These are phyloP conservation scores for Kitagawia praeruptora DNA, from an alignment of 129 eudicot genomes.

Conservation along the genomic window DNA sequence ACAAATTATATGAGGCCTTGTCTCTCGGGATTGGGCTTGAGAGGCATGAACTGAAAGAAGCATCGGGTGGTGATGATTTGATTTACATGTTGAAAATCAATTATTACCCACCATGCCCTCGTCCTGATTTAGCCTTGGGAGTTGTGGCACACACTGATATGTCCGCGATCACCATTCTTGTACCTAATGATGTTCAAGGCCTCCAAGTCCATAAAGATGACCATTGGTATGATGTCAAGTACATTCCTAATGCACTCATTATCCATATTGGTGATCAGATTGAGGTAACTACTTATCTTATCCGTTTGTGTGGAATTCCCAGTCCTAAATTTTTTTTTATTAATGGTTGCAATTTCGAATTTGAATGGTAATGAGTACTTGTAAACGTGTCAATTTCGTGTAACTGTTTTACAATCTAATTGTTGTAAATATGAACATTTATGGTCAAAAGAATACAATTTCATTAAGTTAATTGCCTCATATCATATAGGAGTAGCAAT, in stretches of 20 bases:
- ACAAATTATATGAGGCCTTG: conserved; percentile 38
- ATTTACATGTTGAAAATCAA: conserved; percentile 58
- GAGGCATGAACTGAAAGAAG: conserved; percentile 37
- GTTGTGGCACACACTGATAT: conserved; percentile 72
- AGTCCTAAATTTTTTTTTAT: no score
- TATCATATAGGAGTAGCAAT: no score
- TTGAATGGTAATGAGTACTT: no score
- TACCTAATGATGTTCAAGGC: conserved; percentile 82
- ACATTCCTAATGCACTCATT: conserved; percentile 79
- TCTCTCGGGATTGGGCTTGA: conserved; percentile 65
- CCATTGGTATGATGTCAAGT: conserved; percentile 74
- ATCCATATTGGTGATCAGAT: conserved; percentile 86
- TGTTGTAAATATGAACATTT: no score
- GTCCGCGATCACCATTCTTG: conserved; percentile 60
- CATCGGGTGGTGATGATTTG: conserved; percentile 58
- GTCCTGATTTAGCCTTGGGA: conserved; percentile 86
- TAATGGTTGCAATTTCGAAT: no score
- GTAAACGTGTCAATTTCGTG: no score
- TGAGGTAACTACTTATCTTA: conserved; percentile 38
- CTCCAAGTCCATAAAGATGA: conserved; percentile 65
- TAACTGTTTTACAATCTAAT: no score
- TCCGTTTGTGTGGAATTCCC: not conserved
- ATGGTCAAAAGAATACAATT: no score
- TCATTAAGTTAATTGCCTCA: no score
- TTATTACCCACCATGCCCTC: conserved; percentile 88